Evolutionary conservation across 2,329 filamentous ascomycete species (phyloP).

Genomic region (Fusarium sp.): DNA sequence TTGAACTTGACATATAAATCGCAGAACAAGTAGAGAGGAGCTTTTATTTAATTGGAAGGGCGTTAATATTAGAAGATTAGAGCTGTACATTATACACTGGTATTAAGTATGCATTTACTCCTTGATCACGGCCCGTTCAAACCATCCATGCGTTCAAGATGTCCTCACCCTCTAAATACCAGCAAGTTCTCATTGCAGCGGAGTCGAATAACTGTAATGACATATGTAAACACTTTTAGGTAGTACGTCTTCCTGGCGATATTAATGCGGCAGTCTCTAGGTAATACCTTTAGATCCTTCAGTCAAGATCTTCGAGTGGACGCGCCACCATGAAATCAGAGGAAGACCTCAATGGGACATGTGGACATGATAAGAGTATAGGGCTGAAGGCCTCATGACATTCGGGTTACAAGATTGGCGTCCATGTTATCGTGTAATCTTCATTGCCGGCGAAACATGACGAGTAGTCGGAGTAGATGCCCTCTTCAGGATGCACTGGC

Average conservation of each 20-base stretch:
- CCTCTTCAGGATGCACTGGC: fast-evolving
- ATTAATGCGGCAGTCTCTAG: fast-evolving
- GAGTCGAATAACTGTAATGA: not conserved
- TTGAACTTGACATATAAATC: not conserved
- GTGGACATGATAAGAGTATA: too few relatives aligned
- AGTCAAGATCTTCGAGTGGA: fast-evolving
- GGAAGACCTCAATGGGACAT: not conserved
- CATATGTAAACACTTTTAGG: fast-evolving
- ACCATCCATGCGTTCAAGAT: not conserved
- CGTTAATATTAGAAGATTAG: fast-evolving
- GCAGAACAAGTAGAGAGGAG: fast-evolving
- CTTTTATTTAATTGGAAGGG: fast-evolving
- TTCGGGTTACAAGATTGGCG: fast-evolving
- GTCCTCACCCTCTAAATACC: fast-evolving
- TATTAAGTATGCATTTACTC: fast-evolving
- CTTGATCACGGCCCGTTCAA: fast-evolving
- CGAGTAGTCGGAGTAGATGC: not conserved
- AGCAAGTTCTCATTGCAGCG: not conserved
- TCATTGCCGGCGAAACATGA: not conserved
- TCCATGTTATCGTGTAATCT: fast-evolving
- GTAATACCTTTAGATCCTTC: not conserved
- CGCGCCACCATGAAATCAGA: fast-evolving
- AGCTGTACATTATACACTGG: fast-evolving
- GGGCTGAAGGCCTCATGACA: fast-evolving
- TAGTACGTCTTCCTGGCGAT: fast-evolving